Evolutionary conservation across 345 rosid species (phyloP).

Genomic region (Laguncularia racemosa): DNA sequence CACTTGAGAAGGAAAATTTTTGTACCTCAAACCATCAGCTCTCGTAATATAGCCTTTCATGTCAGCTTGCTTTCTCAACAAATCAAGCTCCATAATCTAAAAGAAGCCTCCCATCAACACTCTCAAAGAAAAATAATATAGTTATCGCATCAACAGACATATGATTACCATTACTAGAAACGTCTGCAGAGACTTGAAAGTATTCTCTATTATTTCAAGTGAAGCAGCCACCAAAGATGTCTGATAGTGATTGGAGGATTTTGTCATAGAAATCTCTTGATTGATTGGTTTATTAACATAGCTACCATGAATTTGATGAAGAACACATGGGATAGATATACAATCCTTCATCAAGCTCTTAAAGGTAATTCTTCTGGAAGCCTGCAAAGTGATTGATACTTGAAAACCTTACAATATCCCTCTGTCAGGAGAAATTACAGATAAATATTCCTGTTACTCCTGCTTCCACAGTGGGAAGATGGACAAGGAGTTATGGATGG

Average conservation of each 20-base stretch:
- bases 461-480: no score
- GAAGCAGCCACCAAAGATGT: slow-evolving; percentile 29
- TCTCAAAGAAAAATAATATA: neutral
- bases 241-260: slow-evolving; percentile 18
- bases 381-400: slow-evolving; percentile 30
- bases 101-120: slow-evolving; percentile 8
- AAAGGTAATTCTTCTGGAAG: slow-evolving; percentile 64
- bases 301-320: slow-evolving; percentile 23
- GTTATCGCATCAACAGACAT: slow-evolving; percentile 2
- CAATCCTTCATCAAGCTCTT: slow-evolving; percentile 63
- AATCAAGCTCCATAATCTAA: slow-evolving; percentile 82
- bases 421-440: no score
- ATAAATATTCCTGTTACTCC: no score
- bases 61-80: slow-evolving; percentile 60
- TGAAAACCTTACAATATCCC: neutral
- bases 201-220: slow-evolving; percentile 37
- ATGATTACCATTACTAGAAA: slow-evolving; percentile 46
- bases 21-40: slow-evolving; percentile 76
- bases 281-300: slow-evolving; percentile 3
- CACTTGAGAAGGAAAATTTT: slow-evolving; percentile 4
- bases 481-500: no score
- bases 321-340: slow-evolving; percentile 41
- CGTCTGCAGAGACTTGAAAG: slow-evolving; percentile 48
- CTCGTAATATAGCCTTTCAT: slow-evolving; percentile 44
- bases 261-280: slow-evolving; percentile 14